These are phyloP conservation scores for Capronia epimyces DNA, from an alignment of 2,329 filamentous ascomycete genomes.

Conservation along the genomic window DNA sequence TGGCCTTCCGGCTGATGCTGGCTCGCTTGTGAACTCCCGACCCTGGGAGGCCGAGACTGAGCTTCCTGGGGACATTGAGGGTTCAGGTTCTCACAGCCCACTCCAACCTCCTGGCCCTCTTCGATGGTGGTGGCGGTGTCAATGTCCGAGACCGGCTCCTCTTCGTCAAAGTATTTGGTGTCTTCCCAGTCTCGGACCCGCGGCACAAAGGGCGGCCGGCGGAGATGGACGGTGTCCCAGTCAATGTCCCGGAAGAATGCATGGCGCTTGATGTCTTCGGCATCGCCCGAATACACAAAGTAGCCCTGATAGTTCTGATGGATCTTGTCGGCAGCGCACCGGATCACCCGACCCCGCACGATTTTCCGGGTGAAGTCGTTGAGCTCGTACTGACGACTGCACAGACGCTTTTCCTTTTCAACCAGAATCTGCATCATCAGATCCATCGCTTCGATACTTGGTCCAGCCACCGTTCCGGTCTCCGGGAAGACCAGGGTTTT, in stretches of 20 bases:
- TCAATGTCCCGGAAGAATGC: conserved; percentile 74
- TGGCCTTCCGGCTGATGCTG: conserved; percentile 28
- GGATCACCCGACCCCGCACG: conserved; percentile 26
- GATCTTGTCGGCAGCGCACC: conserved; percentile 31
- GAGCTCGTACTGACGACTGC: conserved; percentile 65
- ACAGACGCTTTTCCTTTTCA: conserved; percentile 70
- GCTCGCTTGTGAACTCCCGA: conserved; percentile 12
- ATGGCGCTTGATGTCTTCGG: conserved; percentile 82
- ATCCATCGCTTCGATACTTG: conserved; percentile 63
- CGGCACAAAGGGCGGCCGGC: conserved; percentile 73
- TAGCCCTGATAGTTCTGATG: conserved; percentile 45
- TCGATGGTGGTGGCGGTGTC: conserved; percentile 43
- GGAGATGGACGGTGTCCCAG: conserved; percentile 69
- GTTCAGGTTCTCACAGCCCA: neutral
- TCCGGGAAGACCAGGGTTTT: conserved; percentile 65
- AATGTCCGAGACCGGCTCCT: conserved; percentile 63
- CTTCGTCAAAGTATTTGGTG: conserved; percentile 86
- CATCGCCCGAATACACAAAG: conserved; percentile 77
- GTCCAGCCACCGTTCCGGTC: conserved; percentile 38
- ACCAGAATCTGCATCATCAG: conserved; percentile 67
- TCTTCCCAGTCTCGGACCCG: conserved; percentile 63
- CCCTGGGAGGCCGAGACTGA: neutral
- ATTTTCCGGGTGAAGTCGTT: conserved; percentile 49
- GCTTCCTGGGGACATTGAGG: neutral
- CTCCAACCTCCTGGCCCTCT: conserved; percentile 39